Evolutionary conservation across 352 stramenopile genomes (phyloP).

Genomic region (Blastocystis sp.): DNA sequence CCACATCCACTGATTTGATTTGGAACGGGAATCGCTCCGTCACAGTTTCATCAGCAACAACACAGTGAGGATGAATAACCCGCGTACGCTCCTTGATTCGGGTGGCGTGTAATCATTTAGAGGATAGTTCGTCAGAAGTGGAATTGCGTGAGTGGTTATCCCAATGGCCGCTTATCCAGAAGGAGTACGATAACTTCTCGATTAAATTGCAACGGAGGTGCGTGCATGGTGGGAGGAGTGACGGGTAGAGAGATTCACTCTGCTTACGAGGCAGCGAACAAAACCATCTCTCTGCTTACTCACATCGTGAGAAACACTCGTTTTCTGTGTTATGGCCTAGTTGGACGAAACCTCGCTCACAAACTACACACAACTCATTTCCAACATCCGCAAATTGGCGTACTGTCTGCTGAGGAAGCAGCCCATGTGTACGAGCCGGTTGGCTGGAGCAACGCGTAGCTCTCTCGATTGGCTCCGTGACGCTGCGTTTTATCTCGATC

Average conservation of each 20-base stretch:
- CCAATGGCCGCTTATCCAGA: constrained; percentile 1
- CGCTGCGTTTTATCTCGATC: constrained; percentile 61
- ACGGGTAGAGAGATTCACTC: constrained; percentile 34
- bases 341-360: not conserved
- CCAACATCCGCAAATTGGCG: constrained; percentile 12
- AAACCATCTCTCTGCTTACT: constrained; percentile 18
- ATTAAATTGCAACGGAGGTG: constrained; percentile 57
- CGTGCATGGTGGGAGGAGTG: not conserved
- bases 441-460: not conserved
- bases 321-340: not conserved
- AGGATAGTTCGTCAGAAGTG: constrained; percentile 5
- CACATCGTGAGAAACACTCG: not conserved
- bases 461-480: constrained; percentile 50
- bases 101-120: not conserved
- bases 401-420: constrained; percentile 60
- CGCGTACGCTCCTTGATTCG: not conserved
- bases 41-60: not conserved
- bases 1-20: too few species aligned
- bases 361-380: constrained; percentile 24
- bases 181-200: constrained; percentile 56
- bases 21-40: too few species aligned
- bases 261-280: constrained; percentile 42
- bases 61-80: not conserved
- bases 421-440: constrained; percentile 15
- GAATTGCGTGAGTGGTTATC: constrained; percentile 43